A percentile compares a stretch with the other conserved stretches of the same genome.
These are phyloP conservation scores for Hemileia vastatrix DNA, from an alignment of 1,284 basidiomycete species.

Conservation along the genomic window DNA sequence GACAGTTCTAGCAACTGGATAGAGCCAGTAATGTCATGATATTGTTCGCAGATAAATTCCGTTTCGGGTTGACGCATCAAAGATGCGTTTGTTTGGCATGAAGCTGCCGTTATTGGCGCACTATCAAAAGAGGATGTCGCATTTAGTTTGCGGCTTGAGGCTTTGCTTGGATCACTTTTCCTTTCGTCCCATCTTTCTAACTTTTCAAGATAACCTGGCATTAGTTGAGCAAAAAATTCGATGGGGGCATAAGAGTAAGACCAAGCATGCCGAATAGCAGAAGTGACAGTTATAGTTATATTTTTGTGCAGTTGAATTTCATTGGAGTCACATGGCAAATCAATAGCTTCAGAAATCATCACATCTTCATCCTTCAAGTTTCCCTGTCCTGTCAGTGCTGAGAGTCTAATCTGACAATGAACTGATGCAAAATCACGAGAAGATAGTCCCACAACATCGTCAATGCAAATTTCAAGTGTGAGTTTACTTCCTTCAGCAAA, in stretches of 20 bases:
- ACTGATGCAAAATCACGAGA: slow-evolving; percentile 72
- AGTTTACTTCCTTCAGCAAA: slow-evolving; percentile 18
- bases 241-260: slow-evolving; percentile 66
- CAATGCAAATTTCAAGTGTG: slow-evolving; percentile 54
- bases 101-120: slow-evolving; percentile 19
- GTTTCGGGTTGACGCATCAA: slow-evolving; percentile 81
- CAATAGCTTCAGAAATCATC: slow-evolving; percentile 62
- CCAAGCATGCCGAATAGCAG: slow-evolving; percentile 63
- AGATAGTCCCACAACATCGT: slow-evolving; percentile 62
- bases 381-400: slow-evolving; percentile 63
- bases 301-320: slow-evolving; percentile 67
- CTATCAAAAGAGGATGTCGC: slow-evolving; percentile 16
- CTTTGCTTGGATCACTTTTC: slow-evolving; percentile 54
- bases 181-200: slow-evolving; percentile 85
- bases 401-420: slow-evolving; percentile 72
- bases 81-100: slow-evolving; percentile 49
- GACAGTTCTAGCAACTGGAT: slow-evolving; percentile 78
- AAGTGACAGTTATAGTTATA: slow-evolving; percentile 64
- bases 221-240: slow-evolving; percentile 74
- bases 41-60: slow-evolving; percentile 78
- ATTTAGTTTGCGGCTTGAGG: slow-evolving; percentile 21
- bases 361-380: slow-evolving; percentile 63
- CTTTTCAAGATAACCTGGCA: slow-evolving; percentile 69
- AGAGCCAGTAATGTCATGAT: slow-evolving; percentile 77
- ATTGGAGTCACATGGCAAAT: slow-evolving; percentile 63